These are phyloP conservation scores for Calonectria ilicicola DNA, from an alignment of 2,329 filamentous ascomycete genomes.

Conservation along the genomic window DNA sequence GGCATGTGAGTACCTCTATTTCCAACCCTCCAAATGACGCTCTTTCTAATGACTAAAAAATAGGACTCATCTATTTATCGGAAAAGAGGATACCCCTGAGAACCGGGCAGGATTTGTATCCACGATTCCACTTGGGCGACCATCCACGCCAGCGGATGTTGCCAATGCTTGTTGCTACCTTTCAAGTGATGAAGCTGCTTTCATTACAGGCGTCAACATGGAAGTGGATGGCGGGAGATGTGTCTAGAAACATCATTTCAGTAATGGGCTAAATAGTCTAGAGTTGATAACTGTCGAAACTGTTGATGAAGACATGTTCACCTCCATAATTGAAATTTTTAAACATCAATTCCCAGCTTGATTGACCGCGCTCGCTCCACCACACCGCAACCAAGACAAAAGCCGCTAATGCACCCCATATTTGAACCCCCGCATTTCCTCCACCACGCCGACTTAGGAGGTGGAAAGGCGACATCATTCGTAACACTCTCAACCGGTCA, in stretches of 20 bases:
- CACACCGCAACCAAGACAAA: not conserved
- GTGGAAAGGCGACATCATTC: not conserved
- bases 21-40: not conserved
- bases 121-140: slow-evolving; percentile 66
- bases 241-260: slow-evolving; percentile 23
- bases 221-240: slow-evolving; percentile 56
- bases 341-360: not conserved
- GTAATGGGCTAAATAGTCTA: not conserved
- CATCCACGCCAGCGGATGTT: slow-evolving; percentile 72
- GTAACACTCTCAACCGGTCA: not conserved
- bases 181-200: slow-evolving; percentile 77
- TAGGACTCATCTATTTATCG: slow-evolving; percentile 64
- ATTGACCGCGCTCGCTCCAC: not conserved
- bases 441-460: slow-evolving; percentile 2
- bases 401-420: slow-evolving; percentile 15
- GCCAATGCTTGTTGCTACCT: slow-evolving; percentile 78
- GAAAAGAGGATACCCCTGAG: slow-evolving; percentile 72
- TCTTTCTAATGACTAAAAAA: not conserved
- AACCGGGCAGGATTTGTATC: slow-evolving; percentile 67
- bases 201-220: slow-evolving; percentile 79
- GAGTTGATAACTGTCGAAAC: not conserved
- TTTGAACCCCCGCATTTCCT: slow-evolving; percentile 3
- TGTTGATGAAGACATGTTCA: not conserved
- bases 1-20: slow-evolving; percentile 59
- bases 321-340: too few species aligned